Evolutionary conservation across 768 basidiomycete genomes (phyloP), one percentile per base, ranked within the genome.

Genomic region (Lactarius pseudohatsudake): DNA sequence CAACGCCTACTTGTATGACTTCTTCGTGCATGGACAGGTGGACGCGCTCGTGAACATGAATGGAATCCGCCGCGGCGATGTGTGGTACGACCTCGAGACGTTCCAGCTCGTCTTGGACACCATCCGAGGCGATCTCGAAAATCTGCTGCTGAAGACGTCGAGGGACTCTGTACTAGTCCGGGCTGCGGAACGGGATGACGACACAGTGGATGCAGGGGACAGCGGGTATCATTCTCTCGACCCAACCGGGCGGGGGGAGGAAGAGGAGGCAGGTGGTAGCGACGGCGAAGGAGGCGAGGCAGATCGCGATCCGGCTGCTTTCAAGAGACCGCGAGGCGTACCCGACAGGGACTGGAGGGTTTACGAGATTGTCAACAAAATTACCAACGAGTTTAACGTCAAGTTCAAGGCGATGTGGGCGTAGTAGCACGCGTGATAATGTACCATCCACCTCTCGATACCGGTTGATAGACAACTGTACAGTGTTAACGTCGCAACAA

Each of bases 71-170:
- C 72, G 76, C 5, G 86, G 85, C 10, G 86, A 89, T 30, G 67
- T 88, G n/a, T 89, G 88, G 86, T 88, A 82, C 73, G 68, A 82
- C 7, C 77, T 90, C 34, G 76, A 89, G 69, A 86, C 86, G 54
- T 89, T 89, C 72, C 69, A 70, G 16, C 72, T 88, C 69, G 79
- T 81, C 8, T 70, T 90, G 68, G 75, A 75, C 72, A 78, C 82
- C 0, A 77, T 89, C 64, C 78, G 82, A 57, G 76, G 81, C 0
- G 79, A 78, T 22, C 74, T 91, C 50, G 80, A 84, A 69, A 79
- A 83, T 63, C 69, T 87, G 43, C 72, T 83, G 59, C 62, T 72
- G 38, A 79, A 71, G 64, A 74, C 61, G 26, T 65, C 74, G 4
- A 62, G 38, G 1, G 72, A 69, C 11, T 62, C 56, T 2, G 65